Percentiles rank a stretch among this genome's conserved stretches.
phyloP scores from a whole-genome alignment of 805 yeast species.

The Starmerella potacharoeniae region DNA sequence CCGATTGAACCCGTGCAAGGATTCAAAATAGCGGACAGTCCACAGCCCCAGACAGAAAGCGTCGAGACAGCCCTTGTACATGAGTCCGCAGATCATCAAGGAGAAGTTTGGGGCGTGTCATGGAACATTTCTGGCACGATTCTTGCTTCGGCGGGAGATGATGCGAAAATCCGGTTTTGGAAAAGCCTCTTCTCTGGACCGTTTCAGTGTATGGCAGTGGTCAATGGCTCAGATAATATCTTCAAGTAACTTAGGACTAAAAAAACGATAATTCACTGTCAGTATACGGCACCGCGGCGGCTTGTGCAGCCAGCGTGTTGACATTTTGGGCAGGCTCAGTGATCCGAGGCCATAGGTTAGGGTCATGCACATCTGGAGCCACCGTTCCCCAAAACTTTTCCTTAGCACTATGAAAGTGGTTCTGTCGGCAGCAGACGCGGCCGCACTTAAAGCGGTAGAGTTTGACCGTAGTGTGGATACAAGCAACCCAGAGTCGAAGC shows the following conservation, averaged over 20 bases:
- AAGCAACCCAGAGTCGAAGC: constrained; percentile 51
- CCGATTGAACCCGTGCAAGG: constrained; percentile 9
- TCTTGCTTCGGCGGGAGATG: constrained; percentile 88
- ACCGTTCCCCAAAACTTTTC: background rate
- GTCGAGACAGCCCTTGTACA: constrained; percentile 47
- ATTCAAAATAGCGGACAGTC: constrained; percentile 1
- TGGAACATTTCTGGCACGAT: constrained; percentile 95
- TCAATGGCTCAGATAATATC: constrained; percentile 35
- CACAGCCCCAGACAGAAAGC: background rate
- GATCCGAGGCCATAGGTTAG: background rate
- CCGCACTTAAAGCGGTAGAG: constrained; percentile 43
- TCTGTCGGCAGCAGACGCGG: constrained; percentile 43
- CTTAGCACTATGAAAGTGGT: constrained; percentile 36
- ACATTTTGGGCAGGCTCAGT: background rate
- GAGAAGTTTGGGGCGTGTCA: constrained; percentile 91
- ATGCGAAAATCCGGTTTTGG: constrained; percentile 86
- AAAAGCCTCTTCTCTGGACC: constrained; percentile 75
- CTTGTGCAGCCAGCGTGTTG: background rate
- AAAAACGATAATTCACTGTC: background rate
- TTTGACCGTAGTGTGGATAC: constrained; percentile 70
- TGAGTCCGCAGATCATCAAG: constrained; percentile 62
- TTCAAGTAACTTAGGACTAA: background rate
- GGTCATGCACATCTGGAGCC: background rate
- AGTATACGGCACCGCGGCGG: background rate
- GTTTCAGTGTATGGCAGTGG: constrained; percentile 84